Evolutionary conservation across 2,329 filamentous ascomycete species (phyloP), one percentile per base, ranked within the genome.

Genomic region (Trichoderma sp.): DNA sequence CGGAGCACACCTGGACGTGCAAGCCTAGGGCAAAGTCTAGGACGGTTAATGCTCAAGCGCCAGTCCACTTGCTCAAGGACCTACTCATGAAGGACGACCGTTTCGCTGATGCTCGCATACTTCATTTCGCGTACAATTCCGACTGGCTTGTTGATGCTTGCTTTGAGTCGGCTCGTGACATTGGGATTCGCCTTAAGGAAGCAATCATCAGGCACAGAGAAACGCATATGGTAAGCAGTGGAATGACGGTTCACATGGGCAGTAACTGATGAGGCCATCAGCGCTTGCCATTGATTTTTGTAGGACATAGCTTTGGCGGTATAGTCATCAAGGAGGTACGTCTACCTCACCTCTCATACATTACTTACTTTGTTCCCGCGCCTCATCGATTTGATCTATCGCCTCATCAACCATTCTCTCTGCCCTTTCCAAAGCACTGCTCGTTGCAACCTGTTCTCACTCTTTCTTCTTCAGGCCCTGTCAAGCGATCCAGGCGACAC

Each of bases 301-400:
- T 71, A 1, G 67, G 69, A 5, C 68, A 71, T 6, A 71, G 69
- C 55, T 66, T 71, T n/a, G 69, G 69, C 1, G 69, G 69, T 2
- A 69, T 71, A 7, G 65, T 71, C 19, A 69, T 71, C 5, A 71
- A 71, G 19, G 50, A 71, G 28, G 48, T 63, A 30, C 12, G 44
- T 3, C 2, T 9, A 26, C 9, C 2, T 10, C 14, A 34, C 6
- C 34, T 39, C 10, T 55, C 30, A 47, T n/a, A n/a, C n/a, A n/a
- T n/a, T n/a, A n/a, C n/a, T n/a, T n/a, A n/a, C n/a, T n/a, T n/a
- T n/a, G n/a, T n/a, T n/a, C n/a, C n/a, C n/a, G n/a, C n/a, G n/a
- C n/a, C n/a, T n/a, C n/a, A n/a, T n/a, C n/a, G n/a, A n/a, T n/a
- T n/a, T n/a, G n/a, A n/a, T n/a, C n/a, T n/a, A n/a, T n/a, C n/a